Conservation (phyloP, 208 protist genomes). For the Wallacemonas sp. region DNA sequence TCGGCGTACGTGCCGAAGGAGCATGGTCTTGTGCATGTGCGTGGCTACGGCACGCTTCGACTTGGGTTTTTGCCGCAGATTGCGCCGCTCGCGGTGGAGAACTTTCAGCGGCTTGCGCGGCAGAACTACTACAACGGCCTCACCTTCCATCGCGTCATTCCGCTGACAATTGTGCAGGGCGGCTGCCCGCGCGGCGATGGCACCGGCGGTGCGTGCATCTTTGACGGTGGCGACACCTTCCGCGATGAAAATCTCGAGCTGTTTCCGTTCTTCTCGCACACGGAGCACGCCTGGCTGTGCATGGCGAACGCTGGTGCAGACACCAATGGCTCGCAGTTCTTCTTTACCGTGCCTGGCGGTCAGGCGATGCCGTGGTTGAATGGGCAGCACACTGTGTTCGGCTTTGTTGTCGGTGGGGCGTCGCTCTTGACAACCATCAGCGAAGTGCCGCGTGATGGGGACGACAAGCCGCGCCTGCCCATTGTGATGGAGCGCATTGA, state of each 20-base stretch:
- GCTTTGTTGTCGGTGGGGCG: conserved; percentile 77
- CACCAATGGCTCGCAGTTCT: conserved; percentile 93
- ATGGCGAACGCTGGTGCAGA: conserved; percentile 85
- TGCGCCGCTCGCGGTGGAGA: conserved; percentile 94
- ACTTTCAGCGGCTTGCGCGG: conserved; percentile 91
- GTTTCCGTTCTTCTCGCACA: conserved; percentile 67
- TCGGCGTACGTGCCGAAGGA: conserved; percentile 10
- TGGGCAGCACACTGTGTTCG: conserved; percentile 95
- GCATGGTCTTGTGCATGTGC: conserved; percentile 42
- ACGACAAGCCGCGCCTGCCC: conserved; percentile 53
- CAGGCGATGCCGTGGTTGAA: conserved; percentile 78
- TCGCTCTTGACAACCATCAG: conserved; percentile 58
- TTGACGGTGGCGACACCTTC: conserved; percentile 89
- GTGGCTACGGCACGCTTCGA: conserved; percentile 53
- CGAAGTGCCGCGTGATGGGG: conserved; percentile 34
- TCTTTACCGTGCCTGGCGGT: conserved; percentile 75
- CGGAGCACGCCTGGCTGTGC: conserved; percentile 63
- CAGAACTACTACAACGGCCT: conserved; percentile 94
- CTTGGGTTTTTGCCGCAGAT: conserved; percentile 92
- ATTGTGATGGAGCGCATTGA: conserved; percentile 65
- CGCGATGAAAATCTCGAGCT: conserved; percentile 87
- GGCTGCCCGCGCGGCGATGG: conserved; percentile 93
- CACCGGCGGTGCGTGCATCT: conserved; percentile 88
- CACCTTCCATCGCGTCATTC: conserved; percentile 96
- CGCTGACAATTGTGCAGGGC: conserved; percentile 95